Conservation (phyloP, 1,139 yeast genomes). For the Saccharomyces hybrid region DNA sequence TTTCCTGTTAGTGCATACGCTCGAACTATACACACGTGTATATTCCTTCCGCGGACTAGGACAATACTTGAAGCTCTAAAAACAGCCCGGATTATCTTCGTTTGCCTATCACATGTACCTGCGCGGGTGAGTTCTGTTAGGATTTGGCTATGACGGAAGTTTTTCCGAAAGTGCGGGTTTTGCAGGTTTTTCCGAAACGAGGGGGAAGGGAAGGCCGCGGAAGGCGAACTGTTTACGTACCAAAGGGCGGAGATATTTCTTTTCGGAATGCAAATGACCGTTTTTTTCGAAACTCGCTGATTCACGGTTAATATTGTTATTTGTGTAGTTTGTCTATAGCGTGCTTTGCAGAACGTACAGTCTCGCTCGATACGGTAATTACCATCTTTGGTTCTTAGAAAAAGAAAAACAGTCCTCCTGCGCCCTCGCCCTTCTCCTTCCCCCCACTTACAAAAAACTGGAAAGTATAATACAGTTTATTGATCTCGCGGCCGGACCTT, state of each 20-base stretch:
- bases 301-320: background rate
- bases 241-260: background rate
- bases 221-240: background rate
- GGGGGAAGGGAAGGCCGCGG: background rate
- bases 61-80: background rate
- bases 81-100: background rate
- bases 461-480: background rate
- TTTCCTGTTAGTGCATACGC: background rate
- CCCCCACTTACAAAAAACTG: background rate
- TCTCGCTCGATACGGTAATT: background rate
- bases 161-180: background rate
- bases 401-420: background rate
- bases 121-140: background rate
- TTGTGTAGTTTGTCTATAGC: background rate
- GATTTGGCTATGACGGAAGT: background rate
- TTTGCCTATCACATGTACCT: background rate
- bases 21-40: background rate
- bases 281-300: background rate
- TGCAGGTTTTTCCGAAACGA: background rate
- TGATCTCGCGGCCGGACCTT: background rate
- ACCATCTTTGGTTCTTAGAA: background rate
- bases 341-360: background rate
- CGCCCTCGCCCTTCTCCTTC: background rate
- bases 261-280: too few relatives aligned
- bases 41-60: background rate